A percentile compares a stretch with the other conserved stretches of the same genome.
Evolutionary conservation across 2,329 filamentous ascomycete species (phyloP).

Genomic region (Coniosporium tulheliwenetii): DNA sequence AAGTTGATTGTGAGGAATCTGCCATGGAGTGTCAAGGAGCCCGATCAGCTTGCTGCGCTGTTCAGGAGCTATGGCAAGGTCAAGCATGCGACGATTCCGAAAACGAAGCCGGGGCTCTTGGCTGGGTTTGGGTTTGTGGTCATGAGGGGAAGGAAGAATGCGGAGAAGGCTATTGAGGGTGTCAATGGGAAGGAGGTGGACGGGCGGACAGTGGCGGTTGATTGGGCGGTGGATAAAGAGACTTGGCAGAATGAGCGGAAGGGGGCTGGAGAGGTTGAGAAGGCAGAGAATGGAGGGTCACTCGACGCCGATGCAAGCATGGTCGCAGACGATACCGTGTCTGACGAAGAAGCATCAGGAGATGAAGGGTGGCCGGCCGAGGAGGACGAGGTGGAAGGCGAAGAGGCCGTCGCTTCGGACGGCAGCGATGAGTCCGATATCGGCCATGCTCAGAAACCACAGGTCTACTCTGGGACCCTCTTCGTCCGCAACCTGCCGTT

Average conservation of each 20-base stretch:
- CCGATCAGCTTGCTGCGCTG: conserved; percentile 61
- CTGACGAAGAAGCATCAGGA: conserved; percentile 21
- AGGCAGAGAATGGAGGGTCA: conserved; percentile 1
- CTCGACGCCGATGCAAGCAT: conserved; percentile 27
- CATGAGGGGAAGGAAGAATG: conserved; percentile 75
- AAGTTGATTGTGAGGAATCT: conserved; percentile 85
- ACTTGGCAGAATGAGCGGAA: conserved; percentile 52
- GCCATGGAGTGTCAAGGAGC: conserved; percentile 85
- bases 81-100: conserved; percentile 73
- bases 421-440: conserved; percentile 27
- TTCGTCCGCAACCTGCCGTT: conserved; percentile 95
- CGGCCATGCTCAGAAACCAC: conserved; percentile 21
- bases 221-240: conserved; percentile 90
- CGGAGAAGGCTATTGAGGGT: conserved; percentile 68
- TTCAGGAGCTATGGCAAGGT: conserved; percentile 87
- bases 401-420: conserved; percentile 18
- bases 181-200: conserved; percentile 86
- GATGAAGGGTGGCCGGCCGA: conserved; percentile 5
- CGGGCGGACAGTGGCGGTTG: conserved; percentile 76
- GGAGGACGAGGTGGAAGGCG: conserved; percentile 20
- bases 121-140: conserved; percentile 89
- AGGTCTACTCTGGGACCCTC: conserved; percentile 59
- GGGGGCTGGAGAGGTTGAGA: conserved; percentile 5
- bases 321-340: conserved; percentile 11
- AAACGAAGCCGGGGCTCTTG: conserved; percentile 49